These are phyloP conservation scores for Leptographium lundbergii DNA, from an alignment of 2,329 filamentous ascomycete genomes.

Conservation along the genomic window DNA sequence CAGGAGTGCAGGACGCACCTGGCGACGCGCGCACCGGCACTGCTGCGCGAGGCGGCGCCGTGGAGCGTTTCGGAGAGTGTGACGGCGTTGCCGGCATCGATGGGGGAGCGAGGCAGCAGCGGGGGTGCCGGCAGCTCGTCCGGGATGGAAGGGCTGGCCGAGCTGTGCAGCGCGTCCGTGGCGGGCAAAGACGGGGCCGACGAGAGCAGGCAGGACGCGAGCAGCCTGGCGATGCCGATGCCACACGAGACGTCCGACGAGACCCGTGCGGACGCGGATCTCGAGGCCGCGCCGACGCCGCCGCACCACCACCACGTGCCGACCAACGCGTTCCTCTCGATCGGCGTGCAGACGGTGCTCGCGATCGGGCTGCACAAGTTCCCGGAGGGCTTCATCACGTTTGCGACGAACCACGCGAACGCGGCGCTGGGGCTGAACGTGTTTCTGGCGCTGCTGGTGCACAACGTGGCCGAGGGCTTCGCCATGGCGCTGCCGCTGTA, in stretches of 20 bases:
- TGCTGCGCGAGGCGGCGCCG: not conserved
- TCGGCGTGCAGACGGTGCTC: slow-evolving; percentile 90
- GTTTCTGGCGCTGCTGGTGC: slow-evolving; percentile 90
- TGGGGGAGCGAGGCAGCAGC: not conserved
- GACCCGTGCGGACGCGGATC: slow-evolving; percentile 3
- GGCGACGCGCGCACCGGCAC: slow-evolving; percentile 23
- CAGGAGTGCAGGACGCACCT: slow-evolving; percentile 53
- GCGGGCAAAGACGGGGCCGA: not conserved
- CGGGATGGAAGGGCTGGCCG: not conserved
- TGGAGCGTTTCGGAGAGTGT: too few species aligned
- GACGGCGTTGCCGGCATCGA: not conserved
- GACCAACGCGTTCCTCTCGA: slow-evolving; percentile 82
- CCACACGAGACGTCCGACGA: too few species aligned
- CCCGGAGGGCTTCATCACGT: slow-evolving; percentile 79
- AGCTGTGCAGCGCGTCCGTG: too few species aligned
- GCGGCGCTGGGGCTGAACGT: slow-evolving; percentile 79
- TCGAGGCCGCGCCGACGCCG: slow-evolving; percentile 2
- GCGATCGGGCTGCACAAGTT: slow-evolving; percentile 95
- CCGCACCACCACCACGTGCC: slow-evolving; percentile 90
- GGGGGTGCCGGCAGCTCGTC: not conserved
- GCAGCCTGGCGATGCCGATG: not conserved
- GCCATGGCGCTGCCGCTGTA: slow-evolving; percentile 87
- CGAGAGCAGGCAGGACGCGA: not conserved
- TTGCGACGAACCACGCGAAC: slow-evolving; percentile 93
- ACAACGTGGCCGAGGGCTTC: slow-evolving; percentile 97